These are phyloP conservation scores for Moniliella sp. DNA, from an alignment of 1,284 basidiomycete genomes.

Conservation along the genomic window DNA sequence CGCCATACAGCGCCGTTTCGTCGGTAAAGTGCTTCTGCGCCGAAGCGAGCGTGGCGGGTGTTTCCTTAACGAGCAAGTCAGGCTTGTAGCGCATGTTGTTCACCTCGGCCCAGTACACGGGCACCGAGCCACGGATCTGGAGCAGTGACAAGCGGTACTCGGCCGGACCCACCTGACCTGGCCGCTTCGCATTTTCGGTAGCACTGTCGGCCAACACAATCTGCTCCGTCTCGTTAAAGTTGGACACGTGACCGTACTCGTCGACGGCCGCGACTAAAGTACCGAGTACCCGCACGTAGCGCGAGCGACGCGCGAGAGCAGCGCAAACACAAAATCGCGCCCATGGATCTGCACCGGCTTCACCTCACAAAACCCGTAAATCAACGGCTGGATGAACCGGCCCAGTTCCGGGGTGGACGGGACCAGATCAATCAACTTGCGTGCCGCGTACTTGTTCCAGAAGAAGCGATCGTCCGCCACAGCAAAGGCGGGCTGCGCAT, in stretches of 20 bases:
- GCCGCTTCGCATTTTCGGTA: slow-evolving; percentile 6
- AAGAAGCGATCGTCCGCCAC: slow-evolving; percentile 88
- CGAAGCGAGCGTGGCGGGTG: slow-evolving; percentile 71
- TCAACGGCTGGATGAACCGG: slow-evolving; percentile 57
- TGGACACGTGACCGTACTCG: slow-evolving; percentile 47
- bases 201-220: slow-evolving; percentile 48
- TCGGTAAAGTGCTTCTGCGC: slow-evolving; percentile 57
- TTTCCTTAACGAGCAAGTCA: slow-evolving; percentile 45
- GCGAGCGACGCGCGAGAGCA: slow-evolving; percentile 80
- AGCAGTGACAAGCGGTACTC: slow-evolving; percentile 6
- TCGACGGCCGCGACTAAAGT: slow-evolving; percentile 56
- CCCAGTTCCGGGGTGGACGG: slow-evolving; percentile 40
- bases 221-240: slow-evolving; percentile 66
- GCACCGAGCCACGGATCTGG: slow-evolving; percentile 6
- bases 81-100: too few species aligned
- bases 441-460: slow-evolving; percentile 61
- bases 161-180: slow-evolving; percentile 6
- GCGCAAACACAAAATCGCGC: slow-evolving; percentile 57
- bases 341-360: slow-evolving; percentile 57
- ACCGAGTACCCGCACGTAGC: slow-evolving; percentile 80
- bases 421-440: slow-evolving; percentile 11
- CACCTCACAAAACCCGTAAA: slow-evolving; percentile 50
- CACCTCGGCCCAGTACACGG: slow-evolving; percentile 6
- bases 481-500: slow-evolving; percentile 42
- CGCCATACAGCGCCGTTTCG: slow-evolving; percentile 45